A percentile compares a stretch with the other conserved stretches of the same genome.
Conservation (phyloP, 169 alveolate species). For the Plasmodium falciparum region DNA sequence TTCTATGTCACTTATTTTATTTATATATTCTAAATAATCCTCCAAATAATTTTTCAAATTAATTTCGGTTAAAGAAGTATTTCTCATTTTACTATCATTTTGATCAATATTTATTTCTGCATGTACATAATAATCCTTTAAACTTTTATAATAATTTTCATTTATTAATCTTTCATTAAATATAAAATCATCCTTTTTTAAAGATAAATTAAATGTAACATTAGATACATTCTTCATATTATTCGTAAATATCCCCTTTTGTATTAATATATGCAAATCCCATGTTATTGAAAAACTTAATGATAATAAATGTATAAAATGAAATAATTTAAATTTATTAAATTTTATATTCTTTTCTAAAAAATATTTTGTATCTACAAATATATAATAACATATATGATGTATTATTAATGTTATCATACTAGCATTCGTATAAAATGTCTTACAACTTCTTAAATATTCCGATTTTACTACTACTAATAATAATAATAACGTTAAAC, state of each 20-base stretch:
- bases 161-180: slow-evolving; percentile 23
- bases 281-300: slow-evolving; percentile 70
- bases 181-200: slow-evolving; percentile 58
- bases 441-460: slow-evolving; percentile 49
- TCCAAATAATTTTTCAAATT: slow-evolving; percentile 55
- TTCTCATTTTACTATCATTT: neutral
- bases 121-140: slow-evolving; percentile 34
- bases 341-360: slow-evolving; percentile 53
- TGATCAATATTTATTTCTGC: neutral
- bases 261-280: slow-evolving; percentile 53
- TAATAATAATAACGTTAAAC: slow-evolving; percentile 42
- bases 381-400: slow-evolving; percentile 74
- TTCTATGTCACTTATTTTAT: slow-evolving; percentile 12
- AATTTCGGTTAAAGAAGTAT: slow-evolving; percentile 28
- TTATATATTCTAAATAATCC: slow-evolving; percentile 16
- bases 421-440: slow-evolving; percentile 74
- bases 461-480: slow-evolving; percentile 30
- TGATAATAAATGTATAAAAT: slow-evolving; percentile 65
- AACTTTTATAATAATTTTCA: slow-evolving; percentile 24
- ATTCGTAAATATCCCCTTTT: slow-evolving; percentile 65
- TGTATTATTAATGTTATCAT: slow-evolving; percentile 70
- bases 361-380: slow-evolving; percentile 64
- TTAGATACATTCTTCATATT: slow-evolving; percentile 52
- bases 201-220: slow-evolving; percentile 32
- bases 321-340: slow-evolving; percentile 71